Evolutionary conservation across 352 stramenopile genomes (phyloP).

Genomic region (Globisporangium acanthophoron): DNA sequence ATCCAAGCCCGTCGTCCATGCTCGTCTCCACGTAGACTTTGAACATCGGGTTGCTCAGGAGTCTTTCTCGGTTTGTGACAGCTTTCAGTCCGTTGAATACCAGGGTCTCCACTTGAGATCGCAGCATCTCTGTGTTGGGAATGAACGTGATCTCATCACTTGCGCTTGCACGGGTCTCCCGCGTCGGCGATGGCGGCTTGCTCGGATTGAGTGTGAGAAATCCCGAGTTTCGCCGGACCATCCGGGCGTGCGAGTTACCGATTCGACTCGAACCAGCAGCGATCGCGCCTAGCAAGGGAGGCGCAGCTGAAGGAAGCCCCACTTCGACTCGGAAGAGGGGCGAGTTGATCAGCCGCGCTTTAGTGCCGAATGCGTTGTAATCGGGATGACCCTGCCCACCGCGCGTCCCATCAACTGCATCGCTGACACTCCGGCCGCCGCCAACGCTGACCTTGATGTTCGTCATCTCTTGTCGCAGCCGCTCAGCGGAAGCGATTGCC

Average conservation of each 20-base stretch:
- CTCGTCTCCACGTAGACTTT: constrained; percentile 57
- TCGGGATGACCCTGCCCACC: background rate
- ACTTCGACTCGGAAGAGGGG: constrained; percentile 82
- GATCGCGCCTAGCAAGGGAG: constrained; percentile 10
- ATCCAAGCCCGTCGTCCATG: constrained; percentile 33
- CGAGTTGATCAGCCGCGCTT: background rate
- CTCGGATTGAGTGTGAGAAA: constrained; percentile 11
- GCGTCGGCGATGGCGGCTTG: constrained; percentile 7
- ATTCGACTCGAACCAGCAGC: background rate
- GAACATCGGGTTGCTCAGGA: constrained; percentile 65
- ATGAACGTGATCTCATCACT: constrained; percentile 43
- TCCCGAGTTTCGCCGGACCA: constrained; percentile 17
- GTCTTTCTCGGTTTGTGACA: constrained; percentile 53
- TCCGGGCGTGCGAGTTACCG: constrained; percentile 1
- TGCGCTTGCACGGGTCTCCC: background rate
- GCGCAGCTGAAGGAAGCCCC: constrained; percentile 19
- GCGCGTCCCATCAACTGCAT: background rate
- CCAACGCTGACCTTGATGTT: constrained; percentile 26
- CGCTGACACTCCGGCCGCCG: background rate
- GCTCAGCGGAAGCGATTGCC: constrained; percentile 52
- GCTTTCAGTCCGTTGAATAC: constrained; percentile 63
- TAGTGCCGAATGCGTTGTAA: background rate
- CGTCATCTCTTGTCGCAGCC: constrained; percentile 33
- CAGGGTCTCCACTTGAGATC: constrained; percentile 61
- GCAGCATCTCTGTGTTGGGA: constrained; percentile 45